phyloP scores from a whole-genome alignment of 2,329 filamentous ascomycete species.

The Rhynchosporium graminicola region DNA sequence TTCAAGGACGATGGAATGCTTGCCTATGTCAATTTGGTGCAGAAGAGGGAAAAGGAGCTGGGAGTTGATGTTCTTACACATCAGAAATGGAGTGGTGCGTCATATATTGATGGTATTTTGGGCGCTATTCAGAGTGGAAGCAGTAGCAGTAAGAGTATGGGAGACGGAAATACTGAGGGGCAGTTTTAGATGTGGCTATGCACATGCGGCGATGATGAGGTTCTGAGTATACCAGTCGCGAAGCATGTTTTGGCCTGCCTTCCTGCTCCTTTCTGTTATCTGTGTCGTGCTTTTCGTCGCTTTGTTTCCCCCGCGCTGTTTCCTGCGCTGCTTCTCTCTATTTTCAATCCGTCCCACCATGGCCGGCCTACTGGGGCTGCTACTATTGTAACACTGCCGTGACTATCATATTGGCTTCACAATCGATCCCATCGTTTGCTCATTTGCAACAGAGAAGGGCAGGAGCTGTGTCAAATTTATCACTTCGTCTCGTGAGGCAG shows the following conservation, averaged over 20 bases:
- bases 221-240: constrained; percentile 5
- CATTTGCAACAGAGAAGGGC: neutral
- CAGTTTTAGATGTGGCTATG: constrained; percentile 49
- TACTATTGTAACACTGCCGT: no score
- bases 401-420: no score
- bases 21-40: constrained; percentile 93
- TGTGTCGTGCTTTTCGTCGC: no score
- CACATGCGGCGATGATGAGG: neutral
- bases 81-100: constrained; percentile 59
- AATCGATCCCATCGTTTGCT: neutral
- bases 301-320: no score
- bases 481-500: no score
- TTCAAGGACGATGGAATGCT: constrained; percentile 54
- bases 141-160: constrained; percentile 89
- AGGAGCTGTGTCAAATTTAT: no score
- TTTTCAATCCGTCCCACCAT: no score
- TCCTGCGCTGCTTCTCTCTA: no score
- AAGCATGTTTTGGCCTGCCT: neutral
- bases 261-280: neutral
- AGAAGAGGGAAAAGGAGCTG: constrained; percentile 82
- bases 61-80: constrained; percentile 44
- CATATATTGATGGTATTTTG: constrained; percentile 84
- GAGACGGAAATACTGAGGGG: constrained; percentile 86
- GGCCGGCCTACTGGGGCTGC: no score
- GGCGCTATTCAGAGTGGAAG: constrained; percentile 90